A percentile compares a stretch with the other conserved stretches of the same genome.
These are phyloP conservation scores for Penicillium expansum DNA, from an alignment of 2,329 filamentous ascomycete genomes.

Conservation along the genomic window DNA sequence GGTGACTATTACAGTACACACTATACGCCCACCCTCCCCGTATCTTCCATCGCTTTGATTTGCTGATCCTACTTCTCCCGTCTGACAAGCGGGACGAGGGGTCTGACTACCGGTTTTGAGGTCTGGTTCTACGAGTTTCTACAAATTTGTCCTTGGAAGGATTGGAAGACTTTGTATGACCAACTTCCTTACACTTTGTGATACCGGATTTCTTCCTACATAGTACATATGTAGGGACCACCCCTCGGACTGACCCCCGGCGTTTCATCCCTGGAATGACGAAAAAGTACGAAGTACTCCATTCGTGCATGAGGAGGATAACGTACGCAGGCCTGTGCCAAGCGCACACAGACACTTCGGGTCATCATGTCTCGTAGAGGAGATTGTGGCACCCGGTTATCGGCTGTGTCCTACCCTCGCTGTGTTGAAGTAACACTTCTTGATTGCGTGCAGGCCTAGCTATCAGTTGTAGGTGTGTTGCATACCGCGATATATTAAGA, in stretches of 20 bases:
- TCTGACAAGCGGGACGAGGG: neutral
- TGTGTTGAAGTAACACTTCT: no score
- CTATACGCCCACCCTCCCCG: neutral
- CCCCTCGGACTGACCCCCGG: neutral
- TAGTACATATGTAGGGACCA: no score
- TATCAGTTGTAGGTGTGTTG: no score
- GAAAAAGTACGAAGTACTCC: neutral
- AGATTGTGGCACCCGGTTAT: conserved; percentile 2
- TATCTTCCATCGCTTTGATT: neutral
- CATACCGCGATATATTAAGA: no score
- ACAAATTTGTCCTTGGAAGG: neutral
- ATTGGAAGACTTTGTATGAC: neutral
- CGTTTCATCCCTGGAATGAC: neutral
- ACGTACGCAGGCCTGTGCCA: neutral
- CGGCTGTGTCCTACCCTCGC: neutral
- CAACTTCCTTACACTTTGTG: neutral
- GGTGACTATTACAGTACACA: conserved; percentile 1
- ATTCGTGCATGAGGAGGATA: no score
- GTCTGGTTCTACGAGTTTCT: neutral
- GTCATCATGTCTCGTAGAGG: neutral
- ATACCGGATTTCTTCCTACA: neutral
- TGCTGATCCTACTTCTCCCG: neutral
- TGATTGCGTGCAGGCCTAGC: neutral
- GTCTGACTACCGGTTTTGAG: neutral
- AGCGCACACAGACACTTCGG: neutral